phyloP scores from a whole-genome alignment of 192 early-diverging fungal genomes.

The Coemansia sp. region DNA sequence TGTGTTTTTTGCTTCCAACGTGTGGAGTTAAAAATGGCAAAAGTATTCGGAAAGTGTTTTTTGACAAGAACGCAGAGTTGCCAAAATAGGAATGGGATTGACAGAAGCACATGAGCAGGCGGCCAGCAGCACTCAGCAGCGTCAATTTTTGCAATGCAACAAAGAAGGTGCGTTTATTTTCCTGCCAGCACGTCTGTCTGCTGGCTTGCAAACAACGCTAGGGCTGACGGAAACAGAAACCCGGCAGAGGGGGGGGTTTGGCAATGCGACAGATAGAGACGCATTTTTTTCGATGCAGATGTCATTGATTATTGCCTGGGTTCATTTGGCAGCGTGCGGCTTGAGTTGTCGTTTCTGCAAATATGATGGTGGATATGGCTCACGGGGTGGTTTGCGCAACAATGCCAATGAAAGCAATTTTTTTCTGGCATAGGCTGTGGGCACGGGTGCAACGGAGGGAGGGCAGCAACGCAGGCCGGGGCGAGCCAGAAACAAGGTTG shows the following conservation, averaged over 20 bases:
- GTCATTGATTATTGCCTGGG: neutral
- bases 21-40: neutral
- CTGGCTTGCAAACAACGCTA: no score
- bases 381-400: neutral
- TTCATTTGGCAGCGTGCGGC: slow-evolving; percentile 1
- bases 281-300: neutral
- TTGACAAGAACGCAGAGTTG: neutral
- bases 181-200: no score
- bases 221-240: neutral
- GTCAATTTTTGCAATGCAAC: neutral
- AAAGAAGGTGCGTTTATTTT: neutral
- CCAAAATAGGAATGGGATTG: neutral
- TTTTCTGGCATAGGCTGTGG: neutral
- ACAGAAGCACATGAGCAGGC: neutral
- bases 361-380: neutral
- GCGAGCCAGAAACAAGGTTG: neutral
- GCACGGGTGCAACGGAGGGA: neutral
- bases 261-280: neutral
- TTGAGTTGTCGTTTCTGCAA: neutral
- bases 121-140: neutral
- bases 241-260: neutral
- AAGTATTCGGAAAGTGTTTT: neutral
- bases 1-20: neutral
- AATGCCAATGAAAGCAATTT: neutral
- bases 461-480: neutral